Evolutionary conservation across 2,329 filamentous ascomycete genomes (phyloP).

Genomic region (Phoma sp.): DNA sequence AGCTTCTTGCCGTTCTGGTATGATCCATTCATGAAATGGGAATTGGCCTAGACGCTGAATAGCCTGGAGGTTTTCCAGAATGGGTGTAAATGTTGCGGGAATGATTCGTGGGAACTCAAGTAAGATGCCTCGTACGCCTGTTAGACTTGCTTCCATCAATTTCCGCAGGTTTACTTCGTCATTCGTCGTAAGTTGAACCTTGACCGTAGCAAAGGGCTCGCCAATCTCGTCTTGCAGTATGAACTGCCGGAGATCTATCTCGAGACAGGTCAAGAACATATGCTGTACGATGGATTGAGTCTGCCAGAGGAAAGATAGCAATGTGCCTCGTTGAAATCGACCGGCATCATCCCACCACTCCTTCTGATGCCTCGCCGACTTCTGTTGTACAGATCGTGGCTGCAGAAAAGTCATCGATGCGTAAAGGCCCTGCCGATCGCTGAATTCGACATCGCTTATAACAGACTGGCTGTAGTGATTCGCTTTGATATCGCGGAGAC

Average conservation of each 20-base stretch:
- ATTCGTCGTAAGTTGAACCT: too few relatives aligned
- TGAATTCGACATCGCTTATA: neutral
- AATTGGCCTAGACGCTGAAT: slow-evolving; percentile 34
- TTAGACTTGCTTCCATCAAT: slow-evolving; percentile 12
- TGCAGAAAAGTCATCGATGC: neutral
- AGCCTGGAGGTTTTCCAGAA: slow-evolving; percentile 31
- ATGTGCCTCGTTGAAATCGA: too few relatives aligned
- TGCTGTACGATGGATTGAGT: too few relatives aligned
- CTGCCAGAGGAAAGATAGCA: too few relatives aligned
- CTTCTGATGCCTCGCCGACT: neutral
- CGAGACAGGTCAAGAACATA: too few relatives aligned
- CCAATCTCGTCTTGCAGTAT: too few relatives aligned
- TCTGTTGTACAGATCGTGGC: neutral
- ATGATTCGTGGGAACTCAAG: slow-evolving; percentile 39
- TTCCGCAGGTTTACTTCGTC: neutral
- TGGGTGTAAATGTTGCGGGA: slow-evolving; percentile 38
- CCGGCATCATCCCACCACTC: neutral
- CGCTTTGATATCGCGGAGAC: neutral
- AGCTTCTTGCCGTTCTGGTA: slow-evolving; percentile 21
- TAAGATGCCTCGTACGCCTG: slow-evolving; percentile 26
- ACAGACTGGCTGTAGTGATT: neutral
- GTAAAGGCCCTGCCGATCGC: neutral
- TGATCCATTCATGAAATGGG: slow-evolving; percentile 37
- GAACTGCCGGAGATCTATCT: too few relatives aligned
- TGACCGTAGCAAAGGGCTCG: too few relatives aligned